Base-by-base conservation (phyloP, 495 filamentous ascomycete species). In the Penicillium ochrochloron region DNA sequence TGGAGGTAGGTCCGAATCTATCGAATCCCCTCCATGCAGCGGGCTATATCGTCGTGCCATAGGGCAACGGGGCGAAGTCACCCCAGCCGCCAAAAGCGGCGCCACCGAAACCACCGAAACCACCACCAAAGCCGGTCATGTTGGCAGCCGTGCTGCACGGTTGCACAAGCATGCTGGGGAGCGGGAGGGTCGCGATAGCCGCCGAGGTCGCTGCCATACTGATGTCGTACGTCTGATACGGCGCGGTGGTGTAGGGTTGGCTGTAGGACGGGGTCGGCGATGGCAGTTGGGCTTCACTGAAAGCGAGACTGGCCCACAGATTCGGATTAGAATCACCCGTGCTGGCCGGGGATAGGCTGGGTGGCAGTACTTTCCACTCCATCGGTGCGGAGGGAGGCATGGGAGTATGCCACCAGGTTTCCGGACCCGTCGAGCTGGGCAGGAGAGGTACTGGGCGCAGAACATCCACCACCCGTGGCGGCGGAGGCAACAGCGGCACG, bases 331-430 rank as follows among this genome's bases (percentile, higher is more conserved):
- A 86, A 73, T 95, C 92, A 67, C 83, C 84, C 42, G 88, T 84
- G 48, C 89, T 89, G 57, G 88, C 85, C 37, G 92, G 86, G 70
- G 88, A 87, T 56, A 89, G 86, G 70, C 92, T 96, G 60, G 96
- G 97, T 66, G 95, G 89, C 61, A 98, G 82, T 70, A 97, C 89
- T 75, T 90, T 94, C 95, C 94, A 98, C 60, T 99, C 96, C 66
- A 97, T 87, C 12, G 92, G 89, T 51, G 86, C 86, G 56, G 88
- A 81, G 41, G 82, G 82, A 25, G 82, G 83, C 66, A 78, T 74
- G 62, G 84, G 78, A 59, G 73, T 75, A 19, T 85, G 77, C 95
- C 95, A 98, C 88, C 95, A 94, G 70, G 87, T 87, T 65, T 87
- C 85, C 50, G 86, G 83, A 31, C 86, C 85, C 25, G 90, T 92